phyloP scores from a whole-genome alignment of 1,284 basidiomycete genomes.

The Puccinia triticina region DNA sequence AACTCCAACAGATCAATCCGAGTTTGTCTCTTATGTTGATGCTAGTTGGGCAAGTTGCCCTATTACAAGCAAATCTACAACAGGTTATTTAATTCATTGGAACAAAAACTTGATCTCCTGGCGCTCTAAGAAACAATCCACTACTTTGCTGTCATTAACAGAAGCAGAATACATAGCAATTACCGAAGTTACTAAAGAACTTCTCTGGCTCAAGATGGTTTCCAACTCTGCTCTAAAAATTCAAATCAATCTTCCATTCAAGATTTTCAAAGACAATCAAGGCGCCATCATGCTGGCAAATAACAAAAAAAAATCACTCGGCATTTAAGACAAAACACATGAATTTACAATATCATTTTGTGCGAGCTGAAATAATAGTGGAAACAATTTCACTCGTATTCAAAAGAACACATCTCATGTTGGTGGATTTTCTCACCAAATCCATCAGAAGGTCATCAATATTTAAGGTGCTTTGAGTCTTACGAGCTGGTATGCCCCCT shows the following conservation, averaged over 20 bases:
- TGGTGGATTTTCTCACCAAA: no score
- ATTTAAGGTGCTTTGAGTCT: no score
- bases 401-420: no score
- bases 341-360: conserved; percentile 57
- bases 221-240: conserved; percentile 54
- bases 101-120: no score
- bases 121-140: no score
- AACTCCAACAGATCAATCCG: no score
- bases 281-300: conserved; percentile 55
- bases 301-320: conserved; percentile 41
- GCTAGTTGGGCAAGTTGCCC: conserved; percentile 61
- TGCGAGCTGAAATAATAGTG: conserved; percentile 54
- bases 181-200: conserved; percentile 63
- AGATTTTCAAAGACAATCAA: conserved; percentile 58
- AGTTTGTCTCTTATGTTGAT: no score
- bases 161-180: no score
- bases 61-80: conserved; percentile 60
- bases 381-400: no score
- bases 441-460: no score
- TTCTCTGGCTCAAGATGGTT: conserved; percentile 61
- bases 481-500: no score
- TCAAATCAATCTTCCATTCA: conserved; percentile 44
- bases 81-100: conserved; percentile 61
- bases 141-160: no score
- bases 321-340: conserved; percentile 59